Evolutionary conservation across 169 alveolate species (phyloP).

Genomic region (Eimeria acervulina): DNA sequence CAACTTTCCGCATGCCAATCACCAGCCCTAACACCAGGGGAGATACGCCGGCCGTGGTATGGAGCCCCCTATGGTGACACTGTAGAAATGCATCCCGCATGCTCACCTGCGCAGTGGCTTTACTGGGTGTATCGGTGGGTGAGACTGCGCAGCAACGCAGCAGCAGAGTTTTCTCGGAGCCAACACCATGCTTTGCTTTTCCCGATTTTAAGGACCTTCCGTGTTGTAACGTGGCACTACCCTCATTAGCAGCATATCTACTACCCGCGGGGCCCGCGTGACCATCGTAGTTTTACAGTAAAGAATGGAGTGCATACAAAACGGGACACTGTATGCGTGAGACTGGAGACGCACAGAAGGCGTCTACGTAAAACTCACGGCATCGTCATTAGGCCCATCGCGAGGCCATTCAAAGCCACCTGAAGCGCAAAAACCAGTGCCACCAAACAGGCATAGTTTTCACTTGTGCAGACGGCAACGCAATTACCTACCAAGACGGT

Average conservation of each 20-base stretch:
- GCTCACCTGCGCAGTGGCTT: constrained; percentile 91
- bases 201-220: not conserved
- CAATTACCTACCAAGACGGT: not conserved
- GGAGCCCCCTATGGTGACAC: not conserved
- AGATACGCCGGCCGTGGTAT: not conserved
- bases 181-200: not conserved
- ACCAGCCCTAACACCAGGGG: not conserved
- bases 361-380: constrained; percentile 81
- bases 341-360: not conserved
- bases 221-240: not conserved
- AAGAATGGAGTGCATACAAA: not conserved
- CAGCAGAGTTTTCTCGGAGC: not conserved
- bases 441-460: not conserved
- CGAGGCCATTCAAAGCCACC: constrained; percentile 89
- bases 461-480: not conserved
- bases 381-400: constrained; percentile 97
- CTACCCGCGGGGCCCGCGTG: too few species aligned
- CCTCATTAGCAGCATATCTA: not conserved
- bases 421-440: constrained; percentile 28
- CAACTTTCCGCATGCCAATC: not conserved
- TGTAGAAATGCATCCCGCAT: not conserved
- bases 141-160: constrained; percentile 91
- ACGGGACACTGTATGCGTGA: not conserved
- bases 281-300: not conserved
- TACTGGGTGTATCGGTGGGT: constrained; percentile 99